These are phyloP conservation scores for Ophiobolus disseminans DNA, from an alignment of 2,329 filamentous ascomycete species.

Conservation along the genomic window DNA sequence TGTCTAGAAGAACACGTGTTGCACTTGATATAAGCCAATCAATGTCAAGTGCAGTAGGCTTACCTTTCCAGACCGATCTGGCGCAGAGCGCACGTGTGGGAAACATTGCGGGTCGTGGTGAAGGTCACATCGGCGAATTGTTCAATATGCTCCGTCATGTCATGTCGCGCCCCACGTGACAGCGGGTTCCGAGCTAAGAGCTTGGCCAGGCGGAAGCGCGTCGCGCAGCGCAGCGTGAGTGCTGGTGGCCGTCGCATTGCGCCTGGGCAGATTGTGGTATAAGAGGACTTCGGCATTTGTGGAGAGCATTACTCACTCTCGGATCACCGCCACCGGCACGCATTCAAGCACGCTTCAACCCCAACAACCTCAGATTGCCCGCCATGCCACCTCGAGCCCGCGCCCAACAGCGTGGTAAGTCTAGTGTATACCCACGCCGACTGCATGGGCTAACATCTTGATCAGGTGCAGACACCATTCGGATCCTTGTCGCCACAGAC, in stretches of 20 bases:
- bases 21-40: not conserved
- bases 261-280: not conserved
- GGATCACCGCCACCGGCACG: too few species aligned
- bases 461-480: constrained; percentile 79
- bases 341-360: not conserved
- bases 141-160: constrained; percentile 26
- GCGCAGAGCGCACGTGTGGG: constrained; percentile 68
- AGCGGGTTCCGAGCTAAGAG: constrained; percentile 27
- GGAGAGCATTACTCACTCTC: too few species aligned
- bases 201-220: constrained; percentile 42
- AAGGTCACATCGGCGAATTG: constrained; percentile 37
- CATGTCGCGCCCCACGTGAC: constrained; percentile 35
- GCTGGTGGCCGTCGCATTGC: constrained; percentile 1
- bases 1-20: not conserved
- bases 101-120: constrained; percentile 63
- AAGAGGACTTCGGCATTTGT: not conserved
- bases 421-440: not conserved
- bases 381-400: constrained; percentile 38
- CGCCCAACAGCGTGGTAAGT: constrained; percentile 38
- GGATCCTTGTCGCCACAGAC: constrained; percentile 91
- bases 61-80: constrained; percentile 90
- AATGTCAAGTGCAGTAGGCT: constrained; percentile 16
- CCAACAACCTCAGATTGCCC: not conserved
- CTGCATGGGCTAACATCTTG: constrained; percentile 15
- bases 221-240: constrained; percentile 20